phyloP scores from a whole-genome alignment of 192 early-diverging fungal genomes.

The Gryganskiella cystojenkinii region DNA sequence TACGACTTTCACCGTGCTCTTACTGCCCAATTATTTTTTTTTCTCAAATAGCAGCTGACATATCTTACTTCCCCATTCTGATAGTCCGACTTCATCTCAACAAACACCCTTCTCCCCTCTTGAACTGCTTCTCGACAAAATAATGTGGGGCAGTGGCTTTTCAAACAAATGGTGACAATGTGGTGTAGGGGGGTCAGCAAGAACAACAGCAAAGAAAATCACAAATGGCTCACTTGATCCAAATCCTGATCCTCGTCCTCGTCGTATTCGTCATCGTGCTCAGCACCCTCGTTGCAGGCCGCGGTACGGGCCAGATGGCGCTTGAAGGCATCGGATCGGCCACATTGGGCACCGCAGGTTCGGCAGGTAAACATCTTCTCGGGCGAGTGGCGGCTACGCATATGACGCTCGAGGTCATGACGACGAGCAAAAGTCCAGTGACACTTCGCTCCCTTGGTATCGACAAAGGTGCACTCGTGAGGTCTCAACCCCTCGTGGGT shows the following conservation, averaged over 20 bases:
- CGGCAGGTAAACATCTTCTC: constrained; percentile 18
- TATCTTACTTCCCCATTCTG: too few species aligned
- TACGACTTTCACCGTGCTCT: not conserved
- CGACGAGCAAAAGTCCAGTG: constrained; percentile 81
- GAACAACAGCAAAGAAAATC: constrained; percentile 34
- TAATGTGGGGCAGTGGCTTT: not conserved
- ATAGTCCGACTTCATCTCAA: too few species aligned
- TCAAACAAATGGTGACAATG: constrained; percentile 31
- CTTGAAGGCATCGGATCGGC: constrained; percentile 41
- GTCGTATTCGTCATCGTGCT: not conserved
- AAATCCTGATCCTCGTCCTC: constrained; percentile 29
- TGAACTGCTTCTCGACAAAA: not conserved
- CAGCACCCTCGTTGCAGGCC: constrained; percentile 12
- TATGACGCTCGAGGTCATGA: constrained; percentile 88
- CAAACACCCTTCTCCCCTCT: too few species aligned
- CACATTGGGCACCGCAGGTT: constrained; percentile 32
- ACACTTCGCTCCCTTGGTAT: constrained; percentile 57
- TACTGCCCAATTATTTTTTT: too few species aligned
- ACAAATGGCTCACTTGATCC: constrained; percentile 55
- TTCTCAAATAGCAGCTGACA: too few species aligned
- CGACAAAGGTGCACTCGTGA: constrained; percentile 58
- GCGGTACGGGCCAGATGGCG: constrained; percentile 24
- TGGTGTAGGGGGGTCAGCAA: constrained; percentile 11
- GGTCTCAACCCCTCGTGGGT: constrained; percentile 71
- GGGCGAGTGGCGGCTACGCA: constrained; percentile 23